phyloP scores from a whole-genome alignment of 2,329 filamentous ascomycete genomes.

The Aschersonia sp. region DNA sequence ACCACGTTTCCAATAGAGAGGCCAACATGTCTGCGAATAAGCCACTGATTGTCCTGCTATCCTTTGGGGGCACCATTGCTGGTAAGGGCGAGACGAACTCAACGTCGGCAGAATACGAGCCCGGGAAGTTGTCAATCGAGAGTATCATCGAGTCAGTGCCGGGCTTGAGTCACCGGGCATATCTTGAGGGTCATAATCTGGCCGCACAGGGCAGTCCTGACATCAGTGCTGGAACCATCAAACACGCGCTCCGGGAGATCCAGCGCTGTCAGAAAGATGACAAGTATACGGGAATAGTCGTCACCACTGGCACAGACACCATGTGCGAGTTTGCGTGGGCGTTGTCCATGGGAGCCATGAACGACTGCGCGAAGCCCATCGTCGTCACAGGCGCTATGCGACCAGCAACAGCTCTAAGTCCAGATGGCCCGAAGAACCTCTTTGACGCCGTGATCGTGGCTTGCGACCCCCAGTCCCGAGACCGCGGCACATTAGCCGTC shows the following conservation, averaged over 20 bases:
- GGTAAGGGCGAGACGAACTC: conserved; percentile 31
- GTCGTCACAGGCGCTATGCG: conserved; percentile 49
- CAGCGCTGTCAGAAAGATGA: conserved; percentile 29
- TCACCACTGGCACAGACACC: conserved; percentile 53
- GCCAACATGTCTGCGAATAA: conserved; percentile 12
- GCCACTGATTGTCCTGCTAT: conserved; percentile 42
- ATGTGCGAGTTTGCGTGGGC: conserved; percentile 37
- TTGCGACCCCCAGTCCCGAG: conserved; percentile 24
- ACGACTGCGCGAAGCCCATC: conserved; percentile 31
- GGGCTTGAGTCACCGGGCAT: conserved; percentile 36
- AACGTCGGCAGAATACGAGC: conserved; percentile 28
- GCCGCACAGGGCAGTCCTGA: conserved; percentile 31
- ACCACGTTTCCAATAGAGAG: neutral
- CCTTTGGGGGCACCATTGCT: conserved; percentile 45
- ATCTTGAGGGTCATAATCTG: conserved; percentile 37
- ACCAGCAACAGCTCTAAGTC: conserved; percentile 45
- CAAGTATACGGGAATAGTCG: conserved; percentile 33
- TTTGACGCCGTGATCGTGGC: conserved; percentile 45
- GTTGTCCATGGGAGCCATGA: neutral
- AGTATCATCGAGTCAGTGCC: conserved; percentile 39
- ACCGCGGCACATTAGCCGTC: conserved; percentile 43
- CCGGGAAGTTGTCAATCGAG: conserved; percentile 30
- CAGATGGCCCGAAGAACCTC: conserved; percentile 49
- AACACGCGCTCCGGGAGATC: conserved; percentile 32
- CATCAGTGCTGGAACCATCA: conserved; percentile 32